These are phyloP conservation scores for Albifimbria verrucaria DNA, from an alignment of 2,329 filamentous ascomycete genomes.

Conservation along the genomic window DNA sequence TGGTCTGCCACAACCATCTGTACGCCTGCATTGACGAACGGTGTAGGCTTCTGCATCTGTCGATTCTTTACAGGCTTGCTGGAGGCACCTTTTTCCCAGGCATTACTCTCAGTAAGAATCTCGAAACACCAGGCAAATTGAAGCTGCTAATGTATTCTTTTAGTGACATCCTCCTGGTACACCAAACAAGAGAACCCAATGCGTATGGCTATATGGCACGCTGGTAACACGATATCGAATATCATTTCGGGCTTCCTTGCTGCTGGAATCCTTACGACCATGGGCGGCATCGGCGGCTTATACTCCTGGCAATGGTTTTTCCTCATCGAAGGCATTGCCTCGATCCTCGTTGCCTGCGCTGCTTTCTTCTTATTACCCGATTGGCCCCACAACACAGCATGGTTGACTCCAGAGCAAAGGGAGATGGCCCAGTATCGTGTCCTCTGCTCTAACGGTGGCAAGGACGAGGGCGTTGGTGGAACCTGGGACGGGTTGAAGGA, in stretches of 20 bases:
- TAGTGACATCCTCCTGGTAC: constrained; percentile 1
- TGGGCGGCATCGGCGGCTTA: constrained; percentile 34
- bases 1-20: constrained; percentile 2
- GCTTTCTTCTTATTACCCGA: constrained; percentile 35
- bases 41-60: not conserved
- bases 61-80: not conserved
- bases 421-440: constrained; percentile 33
- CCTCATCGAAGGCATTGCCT: constrained; percentile 36
- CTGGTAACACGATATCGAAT: constrained; percentile 42
- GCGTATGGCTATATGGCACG: constrained; percentile 40
- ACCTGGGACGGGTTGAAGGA: constrained; percentile 30
- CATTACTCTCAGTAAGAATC: not conserved
- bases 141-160: not conserved
- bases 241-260: constrained; percentile 42
- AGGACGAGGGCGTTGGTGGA: constrained; percentile 28
- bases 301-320: constrained; percentile 45
- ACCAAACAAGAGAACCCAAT: not conserved
- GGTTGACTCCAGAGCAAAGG: constrained; percentile 31
- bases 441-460: constrained; percentile 29
- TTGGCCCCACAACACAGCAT: constrained; percentile 28
- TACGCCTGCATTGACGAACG: not conserved
- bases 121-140: not conserved
- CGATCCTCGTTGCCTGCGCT: constrained; percentile 28
- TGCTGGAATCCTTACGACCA: constrained; percentile 39
- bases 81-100: constrained; percentile 2